These are phyloP conservation scores for Solanum appendiculatum DNA, from an alignment of 257 asterid species.

Conservation along the genomic window DNA sequence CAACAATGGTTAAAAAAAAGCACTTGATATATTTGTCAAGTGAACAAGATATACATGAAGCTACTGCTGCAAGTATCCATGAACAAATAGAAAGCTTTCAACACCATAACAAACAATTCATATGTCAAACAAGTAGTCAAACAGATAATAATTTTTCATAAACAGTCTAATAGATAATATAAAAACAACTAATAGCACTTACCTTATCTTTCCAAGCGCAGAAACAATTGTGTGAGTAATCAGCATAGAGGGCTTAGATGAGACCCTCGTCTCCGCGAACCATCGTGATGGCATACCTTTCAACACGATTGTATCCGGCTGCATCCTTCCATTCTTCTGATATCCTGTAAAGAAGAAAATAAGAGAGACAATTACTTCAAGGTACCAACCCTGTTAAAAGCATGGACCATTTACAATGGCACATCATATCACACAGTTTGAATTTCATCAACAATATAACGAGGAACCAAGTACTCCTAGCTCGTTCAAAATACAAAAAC, in stretches of 20 bases:
- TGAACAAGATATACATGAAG: neutral
- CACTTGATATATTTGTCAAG: neutral
- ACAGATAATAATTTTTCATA: neutral
- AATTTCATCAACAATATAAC: neutral
- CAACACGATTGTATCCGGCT: conserved; percentile 76
- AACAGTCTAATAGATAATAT: neutral
- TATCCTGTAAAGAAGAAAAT: conserved; percentile 32
- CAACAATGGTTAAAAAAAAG: neutral
- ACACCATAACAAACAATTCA: neutral
- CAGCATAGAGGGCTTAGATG: conserved; percentile 96
- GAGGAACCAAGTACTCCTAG: neutral
- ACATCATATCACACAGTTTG: neutral
- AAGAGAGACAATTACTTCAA: neutral
- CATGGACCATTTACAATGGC: neutral
- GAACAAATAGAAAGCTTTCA: neutral
- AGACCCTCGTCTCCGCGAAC: conserved; percentile 95
- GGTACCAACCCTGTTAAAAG: neutral
- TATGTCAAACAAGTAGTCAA: neutral
- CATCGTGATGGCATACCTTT: conserved; percentile 97
- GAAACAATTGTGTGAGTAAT: conserved; percentile 86
- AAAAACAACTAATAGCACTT: neutral
- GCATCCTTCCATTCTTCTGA: conserved; percentile 47
- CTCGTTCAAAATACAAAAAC: neutral
- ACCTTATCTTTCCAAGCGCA: conserved; percentile 80
- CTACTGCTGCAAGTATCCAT: neutral